These are phyloP conservation scores for Chaetomiaceae sp. DNA, from an alignment of 2,329 filamentous ascomycete species.

Conservation along the genomic window DNA sequence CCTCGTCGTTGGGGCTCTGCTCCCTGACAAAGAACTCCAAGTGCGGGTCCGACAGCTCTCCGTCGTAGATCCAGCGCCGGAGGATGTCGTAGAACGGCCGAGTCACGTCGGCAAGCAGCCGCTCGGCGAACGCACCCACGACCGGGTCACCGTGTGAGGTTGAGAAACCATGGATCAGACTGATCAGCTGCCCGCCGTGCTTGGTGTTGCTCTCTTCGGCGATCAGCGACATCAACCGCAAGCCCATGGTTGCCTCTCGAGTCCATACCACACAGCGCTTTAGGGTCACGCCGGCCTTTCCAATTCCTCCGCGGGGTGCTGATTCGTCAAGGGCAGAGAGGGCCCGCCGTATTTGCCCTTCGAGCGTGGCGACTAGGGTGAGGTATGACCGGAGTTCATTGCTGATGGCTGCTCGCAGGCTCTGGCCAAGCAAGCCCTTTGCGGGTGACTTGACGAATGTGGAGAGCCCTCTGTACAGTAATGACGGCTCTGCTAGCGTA, in stretches of 20 bases:
- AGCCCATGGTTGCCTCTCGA: conserved; percentile 89
- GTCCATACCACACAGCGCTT: conserved; percentile 98
- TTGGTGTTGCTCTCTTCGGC: conserved; percentile 81
- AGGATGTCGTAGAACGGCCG: conserved; percentile 96
- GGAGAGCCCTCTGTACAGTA: conserved; percentile 80
- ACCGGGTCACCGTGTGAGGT: conserved; percentile 93
- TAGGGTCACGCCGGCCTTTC: conserved; percentile 85
- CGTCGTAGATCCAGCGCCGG: conserved; percentile 96
- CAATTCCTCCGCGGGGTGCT: conserved; percentile 64
- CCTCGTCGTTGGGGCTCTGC: conserved; percentile 54
- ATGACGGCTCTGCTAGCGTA: conserved; percentile 83
- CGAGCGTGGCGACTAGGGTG: conserved; percentile 82
- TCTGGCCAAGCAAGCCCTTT: conserved; percentile 85
- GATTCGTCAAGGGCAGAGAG: conserved; percentile 67
- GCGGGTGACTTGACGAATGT: conserved; percentile 77
- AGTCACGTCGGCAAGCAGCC: conserved; percentile 80
- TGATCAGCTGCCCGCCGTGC: conserved; percentile 88
- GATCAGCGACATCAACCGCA: conserved; percentile 89
- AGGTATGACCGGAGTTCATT: conserved; percentile 85
- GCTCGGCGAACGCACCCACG: conserved; percentile 87
- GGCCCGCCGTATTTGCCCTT: conserved; percentile 84
- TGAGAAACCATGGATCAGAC: conserved; percentile 88
- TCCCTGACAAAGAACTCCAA: conserved; percentile 93
- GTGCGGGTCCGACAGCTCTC: conserved; percentile 94
- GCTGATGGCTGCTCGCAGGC: conserved; percentile 79